Evolutionary conservation across 108 stramenopile genomes (phyloP).

Genomic region (Parietichytrium sp.): DNA sequence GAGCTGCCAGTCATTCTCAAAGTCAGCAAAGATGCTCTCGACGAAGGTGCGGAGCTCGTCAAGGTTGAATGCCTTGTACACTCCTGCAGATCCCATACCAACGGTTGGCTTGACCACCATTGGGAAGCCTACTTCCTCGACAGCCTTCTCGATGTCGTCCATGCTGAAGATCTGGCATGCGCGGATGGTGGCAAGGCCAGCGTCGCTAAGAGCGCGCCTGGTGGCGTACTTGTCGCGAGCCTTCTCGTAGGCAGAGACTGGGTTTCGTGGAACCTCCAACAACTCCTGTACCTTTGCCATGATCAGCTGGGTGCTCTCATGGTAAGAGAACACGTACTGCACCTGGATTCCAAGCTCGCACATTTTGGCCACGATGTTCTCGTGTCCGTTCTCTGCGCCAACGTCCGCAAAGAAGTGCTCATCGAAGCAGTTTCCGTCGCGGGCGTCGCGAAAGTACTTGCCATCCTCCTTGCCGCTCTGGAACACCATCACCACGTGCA

Average conservation of each 20-base stretch:
- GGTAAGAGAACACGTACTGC: background rate
- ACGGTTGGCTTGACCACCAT: conserved; percentile 29
- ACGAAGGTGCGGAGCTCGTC: conserved; percentile 24
- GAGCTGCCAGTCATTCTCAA: background rate
- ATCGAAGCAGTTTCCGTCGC: background rate
- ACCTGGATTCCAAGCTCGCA: background rate
- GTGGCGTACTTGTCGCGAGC: conserved; percentile 39
- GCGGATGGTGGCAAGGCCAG: background rate
- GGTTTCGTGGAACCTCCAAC: conserved; percentile 10
- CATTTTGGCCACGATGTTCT: conserved; percentile 7
- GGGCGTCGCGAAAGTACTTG: background rate
- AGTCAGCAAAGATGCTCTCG: conserved; percentile 30
- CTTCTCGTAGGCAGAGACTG: background rate
- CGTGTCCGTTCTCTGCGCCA: conserved; percentile 29
- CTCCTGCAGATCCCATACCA: conserved; percentile 26
- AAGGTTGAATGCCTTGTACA: background rate
- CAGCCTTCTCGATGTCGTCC: conserved; percentile 15
- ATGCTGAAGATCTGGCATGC: conserved; percentile 25
- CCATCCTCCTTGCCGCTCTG: background rate
- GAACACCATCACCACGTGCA: background rate
- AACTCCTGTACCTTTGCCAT: background rate
- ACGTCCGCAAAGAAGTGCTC: background rate
- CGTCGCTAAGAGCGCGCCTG: conserved; percentile 1
- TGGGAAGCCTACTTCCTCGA: conserved; percentile 30
- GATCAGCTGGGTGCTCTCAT: conserved; percentile 24